These are phyloP conservation scores for Xanthoconium stramineum DNA, from an alignment of 768 basidiomycete genomes.

Conservation along the genomic window DNA sequence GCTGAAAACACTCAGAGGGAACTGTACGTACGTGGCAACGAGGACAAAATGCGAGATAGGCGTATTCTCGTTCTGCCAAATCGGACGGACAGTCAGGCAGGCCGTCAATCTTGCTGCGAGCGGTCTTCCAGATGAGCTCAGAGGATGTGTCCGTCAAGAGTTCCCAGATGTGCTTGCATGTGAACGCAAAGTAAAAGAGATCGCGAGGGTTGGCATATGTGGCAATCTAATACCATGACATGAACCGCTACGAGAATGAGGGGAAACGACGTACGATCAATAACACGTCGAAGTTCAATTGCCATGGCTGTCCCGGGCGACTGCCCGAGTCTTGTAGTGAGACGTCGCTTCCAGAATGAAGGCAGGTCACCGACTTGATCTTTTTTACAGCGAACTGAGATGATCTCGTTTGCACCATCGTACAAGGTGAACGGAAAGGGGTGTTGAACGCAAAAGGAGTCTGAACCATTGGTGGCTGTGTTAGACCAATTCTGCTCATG, in stretches of 20 bases:
- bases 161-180: slow-evolving; percentile 37
- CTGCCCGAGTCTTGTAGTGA: too few relatives aligned
- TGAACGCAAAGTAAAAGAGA: slow-evolving; percentile 37
- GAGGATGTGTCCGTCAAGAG: slow-evolving; percentile 35
- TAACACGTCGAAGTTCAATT: neutral
- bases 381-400: too few relatives aligned
- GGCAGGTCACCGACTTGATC: too few relatives aligned
- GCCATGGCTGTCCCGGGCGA: neutral
- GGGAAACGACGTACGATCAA: neutral
- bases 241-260: too few relatives aligned
- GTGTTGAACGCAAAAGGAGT: neutral
- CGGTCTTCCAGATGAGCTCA: slow-evolving; percentile 24
- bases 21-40: slow-evolving; percentile 23
- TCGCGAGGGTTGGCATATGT: slow-evolving; percentile 35
- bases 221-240: slow-evolving; percentile 33
- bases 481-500: slow-evolving; percentile 37
- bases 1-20: neutral
- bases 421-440: neutral
- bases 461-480: slow-evolving; percentile 1
- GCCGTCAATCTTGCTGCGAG: slow-evolving; percentile 33
- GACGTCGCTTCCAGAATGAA: too few relatives aligned
- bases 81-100: slow-evolving; percentile 45
- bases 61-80: slow-evolving; percentile 43
- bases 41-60: slow-evolving; percentile 36
- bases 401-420: too few relatives aligned